Base-by-base conservation (phyloP, 768 basidiomycete genomes). In the Strobilomyces dryophilus region DNA sequence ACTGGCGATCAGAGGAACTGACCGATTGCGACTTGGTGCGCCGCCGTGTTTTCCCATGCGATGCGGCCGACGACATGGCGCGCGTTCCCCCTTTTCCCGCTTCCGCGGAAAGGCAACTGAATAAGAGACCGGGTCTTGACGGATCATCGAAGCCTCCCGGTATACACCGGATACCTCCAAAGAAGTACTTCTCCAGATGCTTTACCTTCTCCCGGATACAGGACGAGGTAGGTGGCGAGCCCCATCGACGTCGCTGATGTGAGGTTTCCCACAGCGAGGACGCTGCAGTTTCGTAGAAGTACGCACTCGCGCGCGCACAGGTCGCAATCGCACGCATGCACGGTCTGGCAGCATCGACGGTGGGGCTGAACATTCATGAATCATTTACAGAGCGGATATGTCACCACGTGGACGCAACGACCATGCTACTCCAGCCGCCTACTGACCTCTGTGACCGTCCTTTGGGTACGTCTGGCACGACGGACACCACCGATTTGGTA, bases 131-230 rank as follows among this genome's bases (percentile, higher is more conserved):
- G 47, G 53, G 37, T 53, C 47, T 43, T 47, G 42, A 39, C 53
- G 53, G 53, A 40, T 31, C 53, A 32, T 49, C 53, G 29, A 54
- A n/a, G n/a, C 47, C 29, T 9, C 7, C 29, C 53, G 43, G 47
- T 39, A 20, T 8, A 4, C 31, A 40, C 47, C 47, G 53, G 24
- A 24, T 21, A 11, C 18, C 36, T n/a, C 39, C 29, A 6, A 9
- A 6, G 29, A 29, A 3, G 9, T 12, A 8, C 41, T 42, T 42
- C 41, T 44, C 26, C 27, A 10, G 17, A 27, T 7, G 17, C 42
- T 44, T 26, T 26, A 29, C 42, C 42, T n/a, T n/a, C 42, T 44
- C 11, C 7, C 8, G 17, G 42, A 44, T 44, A 29, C 24, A 24
- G 24, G 24, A 24, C 29, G 29, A 29, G 29, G 29, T 29, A 29